Evolutionary conservation across 2,329 filamentous ascomycete genomes (phyloP), one percentile per base, ranked within the genome.

Genomic region (Beauveria caledonica): DNA sequence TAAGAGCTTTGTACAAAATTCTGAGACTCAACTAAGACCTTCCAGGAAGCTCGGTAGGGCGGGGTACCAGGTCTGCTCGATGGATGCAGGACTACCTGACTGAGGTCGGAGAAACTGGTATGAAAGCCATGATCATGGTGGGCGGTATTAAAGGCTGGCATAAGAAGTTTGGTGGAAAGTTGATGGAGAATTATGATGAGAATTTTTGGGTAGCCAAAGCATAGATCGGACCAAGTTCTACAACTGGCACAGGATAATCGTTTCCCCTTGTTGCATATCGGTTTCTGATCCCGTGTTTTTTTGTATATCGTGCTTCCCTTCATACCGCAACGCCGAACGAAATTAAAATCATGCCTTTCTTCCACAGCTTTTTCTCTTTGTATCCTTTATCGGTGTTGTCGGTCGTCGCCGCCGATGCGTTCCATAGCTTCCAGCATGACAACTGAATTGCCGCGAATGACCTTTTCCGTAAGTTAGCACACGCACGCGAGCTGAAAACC

Each of bases 401-500:
- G 75, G 65, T 86, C 82, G 68, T 84, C 82, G 62, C 84, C 83
- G 64, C 83, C 84, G 66, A 89, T 87, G 69, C 86, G 79, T 72
- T 86, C 84, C 61, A 90, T 75, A 10, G 86, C 90, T 77, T 99
- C 95, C 60, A 99, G 84, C 93, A 99, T 97, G 60, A 99, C 92
- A 27, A 99, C 92, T 2, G 93, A 96, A 77, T 99, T 99, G 65
- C 94, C 94, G 68, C 95, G 90, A 70, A 99, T 97, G 65, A 97
- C 89, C 88, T 92, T 6, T 27, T 19, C 3, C 2, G 11, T 4
- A 3, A 29, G 42, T 60, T 54, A 60, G 58, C 33, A 59, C 8
- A 29, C 25, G 11, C 23, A 2, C 49, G 10, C 5, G 10, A 19
- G n/a, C 19, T 1, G 10, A 23, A n/a, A n/a, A 19, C 39, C 0